A percentile compares a stretch with the other conserved stretches of the same genome.
These are phyloP conservation scores for Arthrobotrys sinensis DNA, from an alignment of 2,329 filamentous ascomycete genomes.

Conservation along the genomic window DNA sequence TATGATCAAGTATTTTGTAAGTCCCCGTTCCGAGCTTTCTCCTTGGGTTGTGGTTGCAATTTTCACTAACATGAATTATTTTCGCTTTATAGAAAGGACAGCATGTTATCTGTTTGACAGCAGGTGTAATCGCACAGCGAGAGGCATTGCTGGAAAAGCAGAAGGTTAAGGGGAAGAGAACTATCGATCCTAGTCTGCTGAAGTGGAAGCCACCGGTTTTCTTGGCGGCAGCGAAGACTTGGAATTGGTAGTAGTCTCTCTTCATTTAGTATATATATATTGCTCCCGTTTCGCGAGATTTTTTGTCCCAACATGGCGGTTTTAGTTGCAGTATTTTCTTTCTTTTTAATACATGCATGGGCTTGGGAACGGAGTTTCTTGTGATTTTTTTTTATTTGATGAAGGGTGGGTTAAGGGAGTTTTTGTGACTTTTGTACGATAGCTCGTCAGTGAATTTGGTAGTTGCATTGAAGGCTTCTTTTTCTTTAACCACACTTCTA, in stretches of 20 bases:
- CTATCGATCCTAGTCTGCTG: conserved; percentile 83
- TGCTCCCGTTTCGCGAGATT: too few species aligned
- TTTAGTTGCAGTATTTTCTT: not conserved
- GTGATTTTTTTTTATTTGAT: not conserved
- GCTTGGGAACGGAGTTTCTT: conserved; percentile 9
- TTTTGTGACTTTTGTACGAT: conserved; percentile 4
- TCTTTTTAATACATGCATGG: conserved; percentile 2
- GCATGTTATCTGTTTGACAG: conserved; percentile 93
- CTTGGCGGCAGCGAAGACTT: conserved; percentile 88
- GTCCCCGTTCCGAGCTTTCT: conserved; percentile 61
- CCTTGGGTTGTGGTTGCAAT: not conserved
- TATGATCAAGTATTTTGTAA: conserved; percentile 89
- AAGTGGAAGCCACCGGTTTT: conserved; percentile 98
- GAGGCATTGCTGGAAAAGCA: conserved; percentile 83
- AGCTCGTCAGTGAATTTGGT: not conserved
- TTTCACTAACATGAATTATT: conserved; percentile 11
- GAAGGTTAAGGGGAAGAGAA: conserved; percentile 81
- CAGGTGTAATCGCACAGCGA: conserved; percentile 80
- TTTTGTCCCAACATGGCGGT: not conserved
- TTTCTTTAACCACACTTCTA: too few species aligned
- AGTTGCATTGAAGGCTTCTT: not conserved
- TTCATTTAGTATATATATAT: not conserved
- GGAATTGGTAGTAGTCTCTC: conserved; percentile 82
- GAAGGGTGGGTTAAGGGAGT: not conserved
- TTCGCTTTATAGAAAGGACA: conserved; percentile 78